Base-by-base conservation (phyloP, 108 stramenopile species). In the Schizochytrium sp. region DNA sequence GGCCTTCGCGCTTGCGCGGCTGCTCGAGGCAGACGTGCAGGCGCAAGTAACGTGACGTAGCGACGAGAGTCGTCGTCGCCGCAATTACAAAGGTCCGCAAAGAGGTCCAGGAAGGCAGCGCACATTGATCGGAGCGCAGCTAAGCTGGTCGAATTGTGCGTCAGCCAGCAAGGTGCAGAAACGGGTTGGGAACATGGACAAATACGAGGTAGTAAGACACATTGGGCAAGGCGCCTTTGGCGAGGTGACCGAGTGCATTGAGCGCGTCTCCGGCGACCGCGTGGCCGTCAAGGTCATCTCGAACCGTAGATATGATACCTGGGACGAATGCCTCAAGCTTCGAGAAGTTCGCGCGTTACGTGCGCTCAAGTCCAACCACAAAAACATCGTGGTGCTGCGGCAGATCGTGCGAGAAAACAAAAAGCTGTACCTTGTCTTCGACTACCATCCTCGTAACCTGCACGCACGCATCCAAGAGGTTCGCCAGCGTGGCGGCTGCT, bases 391-490 rank as follows among this genome's bases (percentile, higher is more conserved):
- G 5, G 8, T 60, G 0, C 88, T 90, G 57, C 29, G 57, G 3
- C 72, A 90, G 88, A 44, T 90, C 10, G 57, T 90, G 29, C 60
- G 60, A 44, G 87, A 88, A 21, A 90, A 88, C 87, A 43, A 87
- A 47, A 55, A n/a, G 16, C 43, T 89, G 5, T 25, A 87, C 19
- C 72, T 87, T 4, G 76, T 87, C 44, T 89, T 87, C 51, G 89
- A 89, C 8, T 59, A 59, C 87, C 87, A 60, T 43, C 58, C 58
- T 25, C n/a, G 45, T 23, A 83, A 47, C 48, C 28, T 83, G 18
- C 76, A 83, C 51, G 23, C n/a, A 6, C 45, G 51, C n/a, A 47
- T 83, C 48, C 45, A 83, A 53, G 76, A 83, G 51, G 51, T 83
- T 12, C 76, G 76, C 48, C 45, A 83, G 28, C 48, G 25, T 0